phyloP scores from a whole-genome alignment of 768 basidiomycete genomes.

The Trametes cingulata region DNA sequence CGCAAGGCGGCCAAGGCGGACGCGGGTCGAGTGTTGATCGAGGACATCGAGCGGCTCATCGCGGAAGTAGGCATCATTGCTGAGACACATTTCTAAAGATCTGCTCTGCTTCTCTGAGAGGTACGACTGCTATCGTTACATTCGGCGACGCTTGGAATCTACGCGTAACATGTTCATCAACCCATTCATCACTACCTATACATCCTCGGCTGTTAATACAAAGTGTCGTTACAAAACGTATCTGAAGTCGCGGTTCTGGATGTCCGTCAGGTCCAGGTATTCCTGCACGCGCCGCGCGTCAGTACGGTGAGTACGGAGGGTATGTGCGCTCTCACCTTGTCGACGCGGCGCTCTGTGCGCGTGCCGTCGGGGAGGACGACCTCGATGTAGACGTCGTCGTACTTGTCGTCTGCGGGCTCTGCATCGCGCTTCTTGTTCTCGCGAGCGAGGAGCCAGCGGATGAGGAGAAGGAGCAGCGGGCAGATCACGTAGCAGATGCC shows the following conservation, averaged over 20 bases:
- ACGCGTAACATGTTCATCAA: neutral
- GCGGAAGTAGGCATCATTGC: conserved; percentile 14
- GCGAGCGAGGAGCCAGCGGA: conserved; percentile 52
- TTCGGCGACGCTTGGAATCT: too few relatives aligned
- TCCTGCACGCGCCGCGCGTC: conserved; percentile 41
- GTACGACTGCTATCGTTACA: too few relatives aligned
- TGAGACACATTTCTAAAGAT: neutral
- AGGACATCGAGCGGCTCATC: conserved; percentile 19
- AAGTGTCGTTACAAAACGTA: conserved; percentile 56
- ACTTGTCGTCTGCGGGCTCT: conserved; percentile 52
- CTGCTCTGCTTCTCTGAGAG: too few relatives aligned
- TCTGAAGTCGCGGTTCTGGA: conserved; percentile 70
- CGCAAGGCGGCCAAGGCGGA: conserved; percentile 20
- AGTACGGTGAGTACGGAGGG: neutral
- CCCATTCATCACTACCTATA: neutral
- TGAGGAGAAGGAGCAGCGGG: conserved; percentile 47
- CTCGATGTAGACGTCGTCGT: conserved; percentile 65
- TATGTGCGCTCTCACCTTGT: conserved; percentile 50
- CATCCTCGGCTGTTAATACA: neutral
- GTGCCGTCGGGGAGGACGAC: conserved; percentile 52
- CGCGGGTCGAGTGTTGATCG: conserved; percentile 3
- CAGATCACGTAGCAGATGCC: conserved; percentile 60
- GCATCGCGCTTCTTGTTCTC: conserved; percentile 68
- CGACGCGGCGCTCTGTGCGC: conserved; percentile 55
- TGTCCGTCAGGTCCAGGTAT: conserved; percentile 73